These are phyloP conservation scores for Salvia hispanica DNA, from an alignment of 257 asterid species.

Conservation along the genomic window DNA sequence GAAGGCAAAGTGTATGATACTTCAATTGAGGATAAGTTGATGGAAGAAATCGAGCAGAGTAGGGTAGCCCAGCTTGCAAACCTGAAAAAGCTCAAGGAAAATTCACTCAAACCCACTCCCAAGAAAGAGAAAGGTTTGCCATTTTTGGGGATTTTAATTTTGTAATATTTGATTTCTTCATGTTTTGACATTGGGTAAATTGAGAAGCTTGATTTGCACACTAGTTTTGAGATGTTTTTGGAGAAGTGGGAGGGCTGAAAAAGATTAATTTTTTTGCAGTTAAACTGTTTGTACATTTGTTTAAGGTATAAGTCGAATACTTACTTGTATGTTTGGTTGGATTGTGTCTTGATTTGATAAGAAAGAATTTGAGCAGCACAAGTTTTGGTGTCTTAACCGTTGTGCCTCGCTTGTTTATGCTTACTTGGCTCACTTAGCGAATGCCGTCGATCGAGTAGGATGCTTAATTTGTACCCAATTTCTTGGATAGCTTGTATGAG, in stretches of 20 bases:
- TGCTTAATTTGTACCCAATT: not conserved
- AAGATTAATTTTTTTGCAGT: not conserved
- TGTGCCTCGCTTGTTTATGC: not conserved
- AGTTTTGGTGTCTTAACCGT: not conserved
- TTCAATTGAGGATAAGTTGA: constrained; percentile 76
- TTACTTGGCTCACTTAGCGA: not conserved
- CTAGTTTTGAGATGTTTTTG: not conserved
- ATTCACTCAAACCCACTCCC: constrained; percentile 36
- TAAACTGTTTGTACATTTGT: not conserved
- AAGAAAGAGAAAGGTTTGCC: constrained; percentile 57
- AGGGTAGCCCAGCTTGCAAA: constrained; percentile 80
- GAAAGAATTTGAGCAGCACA: not conserved
- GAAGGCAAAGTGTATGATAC: constrained; percentile 90
- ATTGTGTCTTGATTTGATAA: not conserved
- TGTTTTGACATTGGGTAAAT: constrained; percentile 13
- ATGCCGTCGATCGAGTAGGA: not conserved
- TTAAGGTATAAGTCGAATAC: not conserved
- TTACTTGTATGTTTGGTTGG: not conserved
- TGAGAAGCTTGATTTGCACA: constrained; percentile 12
- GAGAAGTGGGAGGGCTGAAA: too few species aligned
- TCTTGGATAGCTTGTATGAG: not conserved
- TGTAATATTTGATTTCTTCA: not conserved
- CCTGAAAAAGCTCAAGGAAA: constrained; percentile 69
- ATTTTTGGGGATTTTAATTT: constrained; percentile 21
- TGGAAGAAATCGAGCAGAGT: constrained; percentile 87